Evolutionary conservation across 441 rosid species (phyloP).

Genomic region (Breynia disticha): DNA sequence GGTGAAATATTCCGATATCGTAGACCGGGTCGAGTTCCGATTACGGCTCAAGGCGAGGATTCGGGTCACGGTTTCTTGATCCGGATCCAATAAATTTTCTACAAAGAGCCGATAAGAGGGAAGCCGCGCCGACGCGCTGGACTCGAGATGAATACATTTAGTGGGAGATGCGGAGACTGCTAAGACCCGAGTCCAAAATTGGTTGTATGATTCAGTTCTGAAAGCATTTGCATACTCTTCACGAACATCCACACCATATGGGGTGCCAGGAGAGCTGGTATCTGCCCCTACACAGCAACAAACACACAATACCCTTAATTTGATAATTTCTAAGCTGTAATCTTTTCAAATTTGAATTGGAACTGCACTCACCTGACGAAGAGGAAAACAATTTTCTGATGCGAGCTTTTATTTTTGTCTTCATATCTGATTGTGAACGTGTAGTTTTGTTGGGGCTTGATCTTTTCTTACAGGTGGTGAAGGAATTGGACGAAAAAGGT

Average conservation of each 20-base stretch:
- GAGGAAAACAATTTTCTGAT: slow-evolving; percentile 20
- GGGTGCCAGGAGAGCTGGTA: slow-evolving; percentile 1
- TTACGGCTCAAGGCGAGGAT: slow-evolving; percentile 25
- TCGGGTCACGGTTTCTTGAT: slow-evolving; percentile 27
- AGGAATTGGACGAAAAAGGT: too few species aligned
- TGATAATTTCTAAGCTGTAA: background rate
- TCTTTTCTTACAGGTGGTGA: too few species aligned
- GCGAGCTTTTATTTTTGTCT: slow-evolving; percentile 11
- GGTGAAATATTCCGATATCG: slow-evolving; percentile 40
- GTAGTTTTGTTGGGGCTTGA: too few species aligned
- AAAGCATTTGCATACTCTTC: slow-evolving; percentile 84
- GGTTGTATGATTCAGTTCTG: slow-evolving; percentile 64
- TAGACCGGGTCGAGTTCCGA: slow-evolving; percentile 19
- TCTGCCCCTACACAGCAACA: slow-evolving; percentile 10
- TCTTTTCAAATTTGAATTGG: background rate
- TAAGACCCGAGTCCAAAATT: slow-evolving; percentile 61
- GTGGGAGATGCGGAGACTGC: slow-evolving; percentile 15
- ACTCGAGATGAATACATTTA: slow-evolving; percentile 19
- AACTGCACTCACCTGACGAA: slow-evolving; percentile 9
- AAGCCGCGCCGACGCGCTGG: slow-evolving; percentile 59
- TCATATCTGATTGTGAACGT: slow-evolving; percentile 19
- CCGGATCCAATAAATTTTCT: slow-evolving; percentile 63
- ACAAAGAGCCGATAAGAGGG: slow-evolving; percentile 67
- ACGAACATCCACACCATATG: slow-evolving; percentile 33
- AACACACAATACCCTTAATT: background rate